Conservation (phyloP, 441 rosid genomes). For the Brassica hybrid region DNA sequence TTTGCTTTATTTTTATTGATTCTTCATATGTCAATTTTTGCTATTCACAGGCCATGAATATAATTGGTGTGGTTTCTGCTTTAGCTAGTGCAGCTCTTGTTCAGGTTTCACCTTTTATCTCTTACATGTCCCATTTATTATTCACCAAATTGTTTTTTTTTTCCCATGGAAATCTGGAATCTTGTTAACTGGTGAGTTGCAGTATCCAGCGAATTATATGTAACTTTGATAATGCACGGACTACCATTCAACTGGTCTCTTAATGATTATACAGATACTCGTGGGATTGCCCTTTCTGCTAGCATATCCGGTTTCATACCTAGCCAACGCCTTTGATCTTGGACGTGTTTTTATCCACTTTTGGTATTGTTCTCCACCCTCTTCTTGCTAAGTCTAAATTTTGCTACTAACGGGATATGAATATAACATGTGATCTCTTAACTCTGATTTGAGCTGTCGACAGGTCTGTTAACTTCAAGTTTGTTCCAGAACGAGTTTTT, state of each 20-base stretch:
- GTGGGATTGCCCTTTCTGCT: constrained; percentile 82
- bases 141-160: constrained; percentile 7
- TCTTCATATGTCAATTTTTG: constrained; percentile 28
- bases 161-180: too few species aligned
- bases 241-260: constrained; percentile 47
- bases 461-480: constrained; percentile 99
- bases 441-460: constrained; percentile 40
- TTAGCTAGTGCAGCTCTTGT: constrained; percentile 87
- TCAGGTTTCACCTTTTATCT: constrained; percentile 61
- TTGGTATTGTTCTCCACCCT: constrained; percentile 56
- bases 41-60: constrained; percentile 68
- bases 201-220: constrained; percentile 41
- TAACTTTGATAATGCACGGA: constrained; percentile 39
- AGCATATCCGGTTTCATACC: constrained; percentile 67
- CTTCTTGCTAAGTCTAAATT: not conserved
- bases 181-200: constrained; percentile 71
- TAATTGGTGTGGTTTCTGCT: constrained; percentile 71
- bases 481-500: constrained; percentile 83
- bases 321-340: constrained; percentile 88
- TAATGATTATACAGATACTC: constrained; percentile 90
- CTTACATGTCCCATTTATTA: not conserved
- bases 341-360: constrained; percentile 97
- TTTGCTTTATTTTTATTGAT: constrained; percentile 1
- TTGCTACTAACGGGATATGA: not conserved
- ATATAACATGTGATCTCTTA: constrained; percentile 26